Base-by-base conservation (phyloP, 495 filamentous ascomycete genomes). In the Daldinia decipiens region DNA sequence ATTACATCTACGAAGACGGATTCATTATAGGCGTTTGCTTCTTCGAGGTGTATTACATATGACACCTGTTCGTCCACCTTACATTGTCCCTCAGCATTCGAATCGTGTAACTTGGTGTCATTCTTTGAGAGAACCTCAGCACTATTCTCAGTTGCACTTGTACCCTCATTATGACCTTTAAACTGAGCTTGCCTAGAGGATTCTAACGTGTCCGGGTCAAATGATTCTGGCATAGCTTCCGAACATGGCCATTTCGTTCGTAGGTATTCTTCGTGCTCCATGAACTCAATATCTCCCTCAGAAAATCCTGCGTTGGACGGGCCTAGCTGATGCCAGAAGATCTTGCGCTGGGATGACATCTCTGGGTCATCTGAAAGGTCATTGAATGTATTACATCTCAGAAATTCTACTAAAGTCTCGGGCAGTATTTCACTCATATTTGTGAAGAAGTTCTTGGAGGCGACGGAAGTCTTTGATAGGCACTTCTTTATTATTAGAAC, bases 201-300 rank as follows among this genome's bases (percentile, higher is more conserved):
- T 40, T 77, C 70, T 11, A 77, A 31, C 13, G 32, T 66, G 0
- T 45, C 45, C 0, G 70, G 65, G 27, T 75, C 70, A 29, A 77
- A 77, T 3, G 19, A 6, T 3, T 32, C 39, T 0, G 70, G 73
- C 0, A 72, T 67, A 11, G 68, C 54, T 11, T 77, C 73, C 1
- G n/a, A 36, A 19, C 64, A 62, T 5, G 19, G 47, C 68, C 70
- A 75, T 40, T 68, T 72, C 1, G 26, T 15, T 13, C 73, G 64
- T n/a, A 75, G 55, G n/a, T 65, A 68, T 9, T 65, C 51, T 9
- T 73, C 70, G 21, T 64, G 34, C 3, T 55, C 24, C n/a, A 8
- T 19, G 1, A 43, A 32, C 8, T 69, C 51, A 3, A 29, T 29
- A 9, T 71, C 66, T 3, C 7, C 24, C 45, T 59, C 62, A 3